Evolutionary conservation across 805 yeast species (phyloP), one percentile per base, ranked within the genome.

Genomic region (Kregervanrija fluxuum): DNA sequence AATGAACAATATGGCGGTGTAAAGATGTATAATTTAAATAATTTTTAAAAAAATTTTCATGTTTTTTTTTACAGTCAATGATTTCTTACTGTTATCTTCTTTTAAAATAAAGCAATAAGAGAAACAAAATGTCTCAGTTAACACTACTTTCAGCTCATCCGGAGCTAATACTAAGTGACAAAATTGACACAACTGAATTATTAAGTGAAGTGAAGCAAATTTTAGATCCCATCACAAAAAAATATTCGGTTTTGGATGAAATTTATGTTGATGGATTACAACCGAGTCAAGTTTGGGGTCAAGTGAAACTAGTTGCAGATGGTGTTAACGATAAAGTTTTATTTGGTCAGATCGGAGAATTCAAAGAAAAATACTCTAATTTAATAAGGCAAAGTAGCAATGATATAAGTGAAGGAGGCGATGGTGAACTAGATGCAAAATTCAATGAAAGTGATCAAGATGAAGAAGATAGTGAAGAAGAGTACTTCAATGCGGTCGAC

Each of bases 231-330:
- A 67, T 82, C 32, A 52, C 61, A 3, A 35, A 53, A 8, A 47
- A 50, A 11, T 63, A 65, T 43, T 76, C 93, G 1, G 83, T 85
- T 5, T 69, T 91, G 15, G 96, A 89, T 62, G 89, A 86, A 59
- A 73, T 91, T 15, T 79, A 82, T 53, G 73, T 84, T 11, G 95
- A 89, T 40, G 98, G 96, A 1, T 69, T 91, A 44, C 96, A 86
- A 61, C 81, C 96, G 17, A 75, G 83, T 35, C 98, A 91, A 60
- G 89, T 93, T 0, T 91, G 91, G 88, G 95, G 91, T 45, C 98
- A 91, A 64, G 82, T 86, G 2, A 87, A 85, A 62, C 74, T 91
- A 67, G 82, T 91, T 14, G 68, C 88, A 34, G 96, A 89, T 47
- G 83, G 82, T 8, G 83, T 84, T 11, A 79, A 82, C 28, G 88